A percentile compares a stretch with the other conserved stretches of the same genome.
Evolutionary conservation across 352 stramenopile species (phyloP).

Genomic region (Globisporangium takayamanum): DNA sequence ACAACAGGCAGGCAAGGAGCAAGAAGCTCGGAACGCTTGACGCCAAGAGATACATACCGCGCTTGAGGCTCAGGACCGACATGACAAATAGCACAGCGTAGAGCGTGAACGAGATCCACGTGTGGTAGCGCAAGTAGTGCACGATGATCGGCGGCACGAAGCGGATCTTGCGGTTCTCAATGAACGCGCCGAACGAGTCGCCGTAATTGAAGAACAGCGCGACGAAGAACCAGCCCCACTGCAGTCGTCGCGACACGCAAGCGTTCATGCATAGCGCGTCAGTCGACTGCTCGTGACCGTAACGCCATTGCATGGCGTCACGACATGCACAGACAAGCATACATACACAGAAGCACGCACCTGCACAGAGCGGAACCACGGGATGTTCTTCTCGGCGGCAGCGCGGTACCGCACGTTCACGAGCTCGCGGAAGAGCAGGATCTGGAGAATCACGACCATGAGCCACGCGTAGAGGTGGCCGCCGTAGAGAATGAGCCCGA

Average conservation of each 20-base stretch:
- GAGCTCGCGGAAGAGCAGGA: conserved; percentile 94
- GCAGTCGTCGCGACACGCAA: background rate
- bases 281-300: background rate
- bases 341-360: conserved; percentile 5
- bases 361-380: conserved; percentile 95
- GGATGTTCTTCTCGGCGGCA: conserved; percentile 93
- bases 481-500: conserved; percentile 69
- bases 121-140: conserved; percentile 89
- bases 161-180: conserved; percentile 81
- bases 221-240: conserved; percentile 97
- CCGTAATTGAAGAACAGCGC: conserved; percentile 97
- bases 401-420: conserved; percentile 97
- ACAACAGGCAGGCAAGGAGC: background rate
- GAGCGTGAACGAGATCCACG: conserved; percentile 90
- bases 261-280: background rate
- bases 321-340: background rate
- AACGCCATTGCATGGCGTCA: background rate
- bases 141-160: conserved; percentile 69
- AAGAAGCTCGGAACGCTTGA: too few species aligned
- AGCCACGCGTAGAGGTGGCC: conserved; percentile 79
- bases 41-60: conserved; percentile 30
- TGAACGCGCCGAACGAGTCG: conserved; percentile 80
- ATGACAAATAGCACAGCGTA: conserved; percentile 95
- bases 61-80: conserved; percentile 93
- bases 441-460: conserved; percentile 84